Conservation (phyloP, 805 yeast species). For the Tetrapisispora nanseiensis region DNA sequence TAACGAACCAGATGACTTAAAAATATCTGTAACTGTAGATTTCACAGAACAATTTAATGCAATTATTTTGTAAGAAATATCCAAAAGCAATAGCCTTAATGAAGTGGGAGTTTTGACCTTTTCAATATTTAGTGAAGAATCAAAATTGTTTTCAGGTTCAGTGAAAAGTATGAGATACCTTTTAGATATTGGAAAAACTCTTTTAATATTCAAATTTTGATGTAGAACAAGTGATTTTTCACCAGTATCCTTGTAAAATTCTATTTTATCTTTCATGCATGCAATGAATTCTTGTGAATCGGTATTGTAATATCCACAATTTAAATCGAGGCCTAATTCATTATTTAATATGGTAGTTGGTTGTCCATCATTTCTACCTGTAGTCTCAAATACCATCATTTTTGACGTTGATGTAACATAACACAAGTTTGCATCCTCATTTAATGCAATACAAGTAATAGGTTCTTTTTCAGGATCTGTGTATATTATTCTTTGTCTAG, state of each 20-base stretch:
- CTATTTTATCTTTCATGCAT: slow-evolving; percentile 53
- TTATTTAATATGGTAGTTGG: slow-evolving; percentile 41
- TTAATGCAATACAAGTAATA: slow-evolving; percentile 63
- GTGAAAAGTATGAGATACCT: slow-evolving; percentile 54
- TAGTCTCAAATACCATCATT: slow-evolving; percentile 61
- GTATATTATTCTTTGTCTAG: slow-evolving; percentile 73
- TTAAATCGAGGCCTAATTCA: slow-evolving; percentile 36
- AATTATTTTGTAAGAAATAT: slow-evolving; percentile 57
- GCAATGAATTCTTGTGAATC: slow-evolving; percentile 47
- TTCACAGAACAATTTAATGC: slow-evolving; percentile 64
- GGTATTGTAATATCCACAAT: slow-evolving; percentile 33
- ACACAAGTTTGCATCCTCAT: slow-evolving; percentile 39
- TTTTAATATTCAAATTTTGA: slow-evolving; percentile 45
- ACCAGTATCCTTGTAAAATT: slow-evolving; percentile 49
- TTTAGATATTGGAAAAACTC: slow-evolving; percentile 36
- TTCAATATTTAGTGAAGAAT: slow-evolving; percentile 42
- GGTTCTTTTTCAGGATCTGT: slow-evolving; percentile 58
- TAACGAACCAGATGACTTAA: slow-evolving; percentile 43
- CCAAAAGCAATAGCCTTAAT: slow-evolving; percentile 37
- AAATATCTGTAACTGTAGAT: slow-evolving; percentile 48
- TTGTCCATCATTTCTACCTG: slow-evolving; percentile 67
- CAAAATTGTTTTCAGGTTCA: slow-evolving; percentile 32
- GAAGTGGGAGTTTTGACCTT: background rate
- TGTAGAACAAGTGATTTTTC: slow-evolving; percentile 46
- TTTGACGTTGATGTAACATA: slow-evolving; percentile 70